These are phyloP conservation scores for Anisodus tanguticus DNA, from an alignment of 257 asterid species.

Conservation along the genomic window DNA sequence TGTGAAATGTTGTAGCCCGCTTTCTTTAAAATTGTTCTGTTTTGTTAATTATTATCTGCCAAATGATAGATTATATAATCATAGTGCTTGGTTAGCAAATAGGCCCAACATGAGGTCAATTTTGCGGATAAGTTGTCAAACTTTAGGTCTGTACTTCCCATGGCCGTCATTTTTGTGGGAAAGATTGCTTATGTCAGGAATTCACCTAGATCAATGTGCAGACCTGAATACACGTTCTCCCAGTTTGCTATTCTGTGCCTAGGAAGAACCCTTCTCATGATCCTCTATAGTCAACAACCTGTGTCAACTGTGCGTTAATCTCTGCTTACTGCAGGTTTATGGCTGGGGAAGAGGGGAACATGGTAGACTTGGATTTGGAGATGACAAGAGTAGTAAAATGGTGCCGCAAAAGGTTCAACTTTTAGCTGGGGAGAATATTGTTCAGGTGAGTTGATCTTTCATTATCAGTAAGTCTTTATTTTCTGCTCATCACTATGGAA, in stretches of 20 bases:
- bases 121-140: not conserved
- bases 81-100: conserved; percentile 16
- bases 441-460: conserved; percentile 63
- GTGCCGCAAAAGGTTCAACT: conserved; percentile 96
- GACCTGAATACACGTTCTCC: conserved; percentile 1
- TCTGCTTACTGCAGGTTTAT: conserved; percentile 63
- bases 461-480: not conserved
- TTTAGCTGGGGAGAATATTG: conserved; percentile 79
- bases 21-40: not conserved
- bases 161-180: not conserved
- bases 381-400: conserved; percentile 99
- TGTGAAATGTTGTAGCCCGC: not conserved
- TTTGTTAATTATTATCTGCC: not conserved
- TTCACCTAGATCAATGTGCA: conserved; percentile 18
- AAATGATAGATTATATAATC: not conserved
- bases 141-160: conserved; percentile 8
- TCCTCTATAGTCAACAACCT: not conserved
- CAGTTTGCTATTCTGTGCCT: conserved; percentile 16
- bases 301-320: not conserved
- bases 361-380: conserved; percentile 98
- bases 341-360: conserved; percentile 99
- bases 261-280: not conserved
- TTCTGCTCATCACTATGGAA: conserved; percentile 13
- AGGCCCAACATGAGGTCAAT: too few species aligned
- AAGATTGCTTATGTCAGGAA: not conserved